These are phyloP conservation scores for Teunomyces gatunensis DNA, from an alignment of 805 yeast genomes.

Conservation along the genomic window DNA sequence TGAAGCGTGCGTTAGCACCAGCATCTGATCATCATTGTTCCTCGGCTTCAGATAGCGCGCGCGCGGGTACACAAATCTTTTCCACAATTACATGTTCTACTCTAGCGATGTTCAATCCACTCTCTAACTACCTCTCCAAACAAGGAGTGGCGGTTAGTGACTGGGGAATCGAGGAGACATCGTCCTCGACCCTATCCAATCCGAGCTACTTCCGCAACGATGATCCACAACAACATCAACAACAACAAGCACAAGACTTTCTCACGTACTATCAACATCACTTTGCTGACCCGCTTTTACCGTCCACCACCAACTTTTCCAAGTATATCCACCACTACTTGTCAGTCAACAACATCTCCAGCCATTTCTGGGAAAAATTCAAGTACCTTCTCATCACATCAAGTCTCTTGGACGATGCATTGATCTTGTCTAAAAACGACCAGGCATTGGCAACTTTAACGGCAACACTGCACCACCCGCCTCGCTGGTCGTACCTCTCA, in stretches of 20 bases:
- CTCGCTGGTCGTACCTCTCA: constrained; percentile 3
- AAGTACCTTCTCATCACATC: constrained; percentile 39
- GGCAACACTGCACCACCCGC: neutral
- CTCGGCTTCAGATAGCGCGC: neutral
- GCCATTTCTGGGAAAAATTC: constrained; percentile 38
- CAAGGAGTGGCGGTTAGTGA: constrained; percentile 22
- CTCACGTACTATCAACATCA: constrained; percentile 10
- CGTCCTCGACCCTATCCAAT: constrained; percentile 8
- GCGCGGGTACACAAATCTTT: neutral
- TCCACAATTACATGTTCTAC: neutral
- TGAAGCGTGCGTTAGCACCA: too few relatives aligned
- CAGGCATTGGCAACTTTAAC: constrained; percentile 22
- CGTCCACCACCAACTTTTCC: constrained; percentile 20
- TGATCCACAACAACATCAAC: neutral
- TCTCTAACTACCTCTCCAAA: constrained; percentile 20
- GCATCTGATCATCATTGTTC: neutral
- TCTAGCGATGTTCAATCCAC: constrained; percentile 21
- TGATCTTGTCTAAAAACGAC: constrained; percentile 43
- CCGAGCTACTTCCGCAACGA: constrained; percentile 6
- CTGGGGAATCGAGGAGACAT: constrained; percentile 36
- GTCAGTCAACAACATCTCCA: constrained; percentile 11
- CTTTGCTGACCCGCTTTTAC: neutral
- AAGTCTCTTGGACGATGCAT: constrained; percentile 37
- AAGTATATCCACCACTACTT: constrained; percentile 28
- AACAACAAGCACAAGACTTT: constrained; percentile 7